phyloP scores from a whole-genome alignment of 2,329 filamentous ascomycete species.

The Cladosporium sp. region DNA sequence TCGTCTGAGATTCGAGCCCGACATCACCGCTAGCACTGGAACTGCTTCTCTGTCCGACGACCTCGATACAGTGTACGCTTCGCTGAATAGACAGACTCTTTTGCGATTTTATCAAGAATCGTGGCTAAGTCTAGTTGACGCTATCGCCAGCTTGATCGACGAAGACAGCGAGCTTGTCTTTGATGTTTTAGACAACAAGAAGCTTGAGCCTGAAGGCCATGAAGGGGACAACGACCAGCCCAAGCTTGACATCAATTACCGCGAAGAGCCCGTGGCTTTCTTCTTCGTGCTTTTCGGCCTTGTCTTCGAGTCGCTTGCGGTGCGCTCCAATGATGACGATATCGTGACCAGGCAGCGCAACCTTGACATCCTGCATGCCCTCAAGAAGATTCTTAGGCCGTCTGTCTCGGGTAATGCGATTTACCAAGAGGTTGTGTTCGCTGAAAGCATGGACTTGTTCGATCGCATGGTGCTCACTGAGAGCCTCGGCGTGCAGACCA shows the following conservation, averaged over 20 bases:
- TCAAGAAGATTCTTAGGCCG: conserved; percentile 93
- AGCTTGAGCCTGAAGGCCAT: conserved; percentile 19
- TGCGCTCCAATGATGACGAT: conserved; percentile 62
- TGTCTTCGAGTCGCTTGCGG: conserved; percentile 91
- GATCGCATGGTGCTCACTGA: conserved; percentile 92
- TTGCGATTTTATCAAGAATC: conserved; percentile 95
- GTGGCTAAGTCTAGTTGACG: conserved; percentile 95
- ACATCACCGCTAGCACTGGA: conserved; percentile 88
- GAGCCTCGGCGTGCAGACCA: conserved; percentile 79
- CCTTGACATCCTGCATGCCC: conserved; percentile 81
- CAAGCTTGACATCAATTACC: conserved; percentile 84
- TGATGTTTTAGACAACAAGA: conserved; percentile 87
- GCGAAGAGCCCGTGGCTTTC: conserved; percentile 95
- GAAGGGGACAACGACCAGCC: conserved; percentile 22
- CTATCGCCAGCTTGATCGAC: conserved; percentile 94
- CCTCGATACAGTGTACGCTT: conserved; percentile 90
- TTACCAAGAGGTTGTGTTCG: conserved; percentile 92
- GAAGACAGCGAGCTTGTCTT: conserved; percentile 98
- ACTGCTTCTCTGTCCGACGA: conserved; percentile 73
- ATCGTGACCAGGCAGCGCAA: conserved; percentile 36
- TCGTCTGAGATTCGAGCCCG: conserved; percentile 88
- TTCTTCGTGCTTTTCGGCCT: conserved; percentile 98
- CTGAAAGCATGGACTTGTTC: conserved; percentile 93
- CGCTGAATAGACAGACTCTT: conserved; percentile 88
- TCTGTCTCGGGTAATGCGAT: conserved; percentile 95